A percentile compares a stretch with the other conserved stretches of the same genome.
These are phyloP conservation scores for Skeletonema potamos DNA, from an alignment of 108 stramenopile genomes.

Conservation along the genomic window DNA sequence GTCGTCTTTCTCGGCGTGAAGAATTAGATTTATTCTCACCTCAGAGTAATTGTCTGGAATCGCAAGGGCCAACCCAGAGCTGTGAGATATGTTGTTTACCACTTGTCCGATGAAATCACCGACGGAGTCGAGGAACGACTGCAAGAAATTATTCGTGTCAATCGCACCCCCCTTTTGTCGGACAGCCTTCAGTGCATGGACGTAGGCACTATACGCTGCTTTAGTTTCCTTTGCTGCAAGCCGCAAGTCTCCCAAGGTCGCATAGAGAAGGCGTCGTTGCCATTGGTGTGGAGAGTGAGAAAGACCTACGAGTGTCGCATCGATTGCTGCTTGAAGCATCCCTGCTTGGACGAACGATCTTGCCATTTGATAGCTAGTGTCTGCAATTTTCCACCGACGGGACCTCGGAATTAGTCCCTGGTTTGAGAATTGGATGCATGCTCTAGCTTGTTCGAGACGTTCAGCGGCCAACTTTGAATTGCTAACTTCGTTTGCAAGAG, in stretches of 20 bases:
- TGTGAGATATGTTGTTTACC: not conserved
- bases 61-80: not conserved
- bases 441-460: not conserved
- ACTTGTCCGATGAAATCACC: constrained; percentile 8
- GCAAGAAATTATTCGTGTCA: constrained; percentile 6
- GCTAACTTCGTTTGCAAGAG: not conserved
- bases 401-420: not conserved
- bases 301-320: constrained; percentile 9
- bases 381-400: constrained; percentile 7
- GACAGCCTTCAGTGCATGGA: not conserved
- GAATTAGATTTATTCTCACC: not conserved
- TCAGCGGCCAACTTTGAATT: not conserved
- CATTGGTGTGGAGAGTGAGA: not conserved
- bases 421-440: not conserved
- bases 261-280: not conserved
- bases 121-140: constrained; percentile 5
- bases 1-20: not conserved
- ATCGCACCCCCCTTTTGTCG: constrained; percentile 6
- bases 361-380: constrained; percentile 8
- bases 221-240: constrained; percentile 7
- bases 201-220: not conserved
- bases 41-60: not conserved
- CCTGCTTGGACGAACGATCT: constrained; percentile 1
- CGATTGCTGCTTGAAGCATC: constrained; percentile 1
- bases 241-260: not conserved